Percentiles rank a stretch among this genome's conserved stretches.
phyloP scores from a whole-genome alignment of 805 yeast genomes.

The Nakazawaea ishiwadae region DNA sequence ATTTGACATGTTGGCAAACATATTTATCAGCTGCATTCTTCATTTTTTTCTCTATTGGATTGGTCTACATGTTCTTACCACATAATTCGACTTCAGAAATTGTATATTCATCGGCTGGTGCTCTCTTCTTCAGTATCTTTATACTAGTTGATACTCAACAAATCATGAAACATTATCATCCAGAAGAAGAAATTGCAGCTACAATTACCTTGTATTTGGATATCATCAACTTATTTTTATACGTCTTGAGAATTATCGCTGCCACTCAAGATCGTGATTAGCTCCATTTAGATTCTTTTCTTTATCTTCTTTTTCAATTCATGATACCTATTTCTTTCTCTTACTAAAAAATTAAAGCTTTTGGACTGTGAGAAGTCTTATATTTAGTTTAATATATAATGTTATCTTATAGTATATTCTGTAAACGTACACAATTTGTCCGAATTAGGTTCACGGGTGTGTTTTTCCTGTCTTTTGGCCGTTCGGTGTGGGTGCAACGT shows the following conservation, averaged over 20 bases:
- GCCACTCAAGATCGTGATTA: constrained; percentile 18
- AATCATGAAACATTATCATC: constrained; percentile 66
- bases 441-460: no score
- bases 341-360: no score
- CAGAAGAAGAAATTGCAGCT: constrained; percentile 84
- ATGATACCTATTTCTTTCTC: not conserved
- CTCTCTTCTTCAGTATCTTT: constrained; percentile 65
- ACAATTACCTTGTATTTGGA: constrained; percentile 78
- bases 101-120: constrained; percentile 69
- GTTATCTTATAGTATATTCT: no score
- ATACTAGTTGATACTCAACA: constrained; percentile 79
- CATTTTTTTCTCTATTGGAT: constrained; percentile 66
- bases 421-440: no score
- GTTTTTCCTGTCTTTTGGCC: not conserved
- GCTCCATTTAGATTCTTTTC: no score
- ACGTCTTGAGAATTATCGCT: constrained; percentile 62
- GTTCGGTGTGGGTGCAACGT: not conserved
- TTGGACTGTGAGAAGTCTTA: no score
- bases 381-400: no score
- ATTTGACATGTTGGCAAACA: constrained; percentile 65
- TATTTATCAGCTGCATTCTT: constrained; percentile 51
- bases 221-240: constrained; percentile 73
- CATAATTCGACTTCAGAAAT: constrained; percentile 53
- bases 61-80: constrained; percentile 66
- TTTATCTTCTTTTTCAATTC: not conserved